Evolutionary conservation across 768 basidiomycete genomes (phyloP), one percentile per base, ranked within the genome.

Genomic region (Tephrocybe sp.): DNA sequence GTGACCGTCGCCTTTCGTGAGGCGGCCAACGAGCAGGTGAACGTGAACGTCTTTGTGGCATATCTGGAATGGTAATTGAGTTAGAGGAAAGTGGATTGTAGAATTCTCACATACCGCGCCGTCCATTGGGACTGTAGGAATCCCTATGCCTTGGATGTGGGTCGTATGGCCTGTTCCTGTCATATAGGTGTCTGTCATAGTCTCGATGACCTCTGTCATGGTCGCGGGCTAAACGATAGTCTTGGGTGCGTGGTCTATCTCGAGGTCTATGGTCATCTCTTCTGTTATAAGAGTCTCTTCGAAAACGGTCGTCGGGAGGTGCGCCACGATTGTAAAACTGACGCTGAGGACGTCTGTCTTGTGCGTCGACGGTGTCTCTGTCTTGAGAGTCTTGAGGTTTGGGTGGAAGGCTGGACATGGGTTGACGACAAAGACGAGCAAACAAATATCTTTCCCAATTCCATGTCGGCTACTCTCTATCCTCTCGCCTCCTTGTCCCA

Each of bases 401-500:
- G 44, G 70, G 66, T 55, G 74, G 74, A 55, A 75, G 68, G 49
- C 58, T 68, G 13, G 69, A 65, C 72, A 73, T 29, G 13, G 18
- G 57, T 30, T 48, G 36, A n/a, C 22, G n/a, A n/a, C 29, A 13
- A 16, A 29, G 11, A 5, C 27, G 3, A 40, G 18, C 22, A 4
- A 18, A 40, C 39, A 58, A 56, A 58, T 41, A 50, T 23, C 10
- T 22, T n/a, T 43, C 37, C 22, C 24, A 43, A 5, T 27, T 37
- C 36, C 37, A 79, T 81, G 77, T 68, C 73, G 1, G 67, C 76
- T 24, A 70, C 73, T 42, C 73, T 91, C 48, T 83, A 91, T 62
- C 93, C 94, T 4, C 74, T 97, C 39, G 94, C 94, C 2, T 88
- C 91, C 1, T 70, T 87, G 4, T 67, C 77, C 1, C 94, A 97